Evolutionary conservation across 768 basidiomycete species (phyloP).

Genomic region (Amanita pseudoporphyria): DNA sequence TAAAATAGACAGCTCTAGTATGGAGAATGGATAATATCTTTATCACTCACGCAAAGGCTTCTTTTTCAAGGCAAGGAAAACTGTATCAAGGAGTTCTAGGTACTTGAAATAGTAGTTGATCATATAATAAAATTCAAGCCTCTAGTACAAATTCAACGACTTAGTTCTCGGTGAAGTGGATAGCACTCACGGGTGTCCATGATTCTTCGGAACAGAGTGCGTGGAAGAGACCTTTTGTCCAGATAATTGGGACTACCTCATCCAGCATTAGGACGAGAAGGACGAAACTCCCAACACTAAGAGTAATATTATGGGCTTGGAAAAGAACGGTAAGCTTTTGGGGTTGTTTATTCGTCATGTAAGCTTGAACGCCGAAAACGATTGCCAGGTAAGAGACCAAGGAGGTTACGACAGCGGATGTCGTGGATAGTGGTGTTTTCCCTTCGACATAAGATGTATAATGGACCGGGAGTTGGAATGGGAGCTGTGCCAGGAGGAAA

Average conservation of each 20-base stretch:
- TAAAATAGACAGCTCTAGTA: conserved; percentile 19
- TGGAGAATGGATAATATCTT: neutral
- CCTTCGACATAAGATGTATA: conserved; percentile 61
- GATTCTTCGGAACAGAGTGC: conserved; percentile 68
- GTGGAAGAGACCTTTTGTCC: conserved; percentile 61
- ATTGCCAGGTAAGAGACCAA: conserved; percentile 77
- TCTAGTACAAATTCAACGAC: conserved; percentile 31
- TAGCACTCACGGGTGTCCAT: conserved; percentile 75
- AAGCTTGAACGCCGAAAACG: conserved; percentile 76
- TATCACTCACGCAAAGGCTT: conserved; percentile 76
- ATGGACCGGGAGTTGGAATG: conserved; percentile 48
- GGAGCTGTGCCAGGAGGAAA: conserved; percentile 49
- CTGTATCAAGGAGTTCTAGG: conserved; percentile 90
- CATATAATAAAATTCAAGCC: conserved; percentile 94
- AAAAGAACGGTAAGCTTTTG: conserved; percentile 76
- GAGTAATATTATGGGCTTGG: conserved; percentile 83
- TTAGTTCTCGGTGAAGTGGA: conserved; percentile 7
- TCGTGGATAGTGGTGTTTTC: conserved; percentile 76
- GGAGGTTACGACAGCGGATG: conserved; percentile 56
- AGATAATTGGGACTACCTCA: conserved; percentile 77
- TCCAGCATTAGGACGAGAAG: conserved; percentile 86
- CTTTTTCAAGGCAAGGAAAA: conserved; percentile 97
- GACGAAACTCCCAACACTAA: conserved; percentile 76
- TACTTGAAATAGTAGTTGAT: conserved; percentile 99
- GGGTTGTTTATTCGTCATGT: conserved; percentile 74